Conservation (phyloP, 1,284 basidiomycete genomes). For the Calocybe gambosa region DNA sequence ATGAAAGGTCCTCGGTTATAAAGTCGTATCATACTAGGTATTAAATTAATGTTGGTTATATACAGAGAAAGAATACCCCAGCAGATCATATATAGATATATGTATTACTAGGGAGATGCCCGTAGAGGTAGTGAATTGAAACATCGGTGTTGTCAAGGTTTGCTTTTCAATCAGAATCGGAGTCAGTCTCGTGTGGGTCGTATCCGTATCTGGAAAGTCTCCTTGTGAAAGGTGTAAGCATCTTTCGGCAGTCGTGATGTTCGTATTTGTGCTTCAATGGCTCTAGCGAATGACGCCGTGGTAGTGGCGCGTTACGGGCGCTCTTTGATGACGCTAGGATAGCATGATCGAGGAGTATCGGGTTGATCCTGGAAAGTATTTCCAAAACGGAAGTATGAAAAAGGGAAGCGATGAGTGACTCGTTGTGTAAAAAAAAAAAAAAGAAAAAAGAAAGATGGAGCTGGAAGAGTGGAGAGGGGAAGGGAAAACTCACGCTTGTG, state of each 20-base stretch:
- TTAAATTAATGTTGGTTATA: neutral
- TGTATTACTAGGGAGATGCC: neutral
- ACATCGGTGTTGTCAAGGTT: neutral
- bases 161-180: conserved; percentile 7
- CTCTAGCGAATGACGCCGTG: neutral
- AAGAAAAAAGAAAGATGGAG: too few species aligned
- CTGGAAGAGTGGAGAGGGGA: neutral
- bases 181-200: conserved; percentile 16
- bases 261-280: conserved; percentile 2
- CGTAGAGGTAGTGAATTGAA: neutral
- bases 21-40: neutral
- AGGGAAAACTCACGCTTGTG: conserved; percentile 18
- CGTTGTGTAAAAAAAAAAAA: too few species aligned
- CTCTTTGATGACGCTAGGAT: conserved; percentile 10
- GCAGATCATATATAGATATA: neutral
- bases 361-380: conserved; percentile 18
- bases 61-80: neutral
- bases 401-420: neutral
- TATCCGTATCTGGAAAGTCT: conserved; percentile 17
- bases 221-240: conserved; percentile 18
- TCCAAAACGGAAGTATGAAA: neutral
- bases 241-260: conserved; percentile 8
- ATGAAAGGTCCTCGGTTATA: neutral
- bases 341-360: conserved; percentile 21
- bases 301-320: neutral